Evolutionary conservation across 495 filamentous ascomycete genomes (phyloP).

Genomic region (Neurospora tetraspora): DNA sequence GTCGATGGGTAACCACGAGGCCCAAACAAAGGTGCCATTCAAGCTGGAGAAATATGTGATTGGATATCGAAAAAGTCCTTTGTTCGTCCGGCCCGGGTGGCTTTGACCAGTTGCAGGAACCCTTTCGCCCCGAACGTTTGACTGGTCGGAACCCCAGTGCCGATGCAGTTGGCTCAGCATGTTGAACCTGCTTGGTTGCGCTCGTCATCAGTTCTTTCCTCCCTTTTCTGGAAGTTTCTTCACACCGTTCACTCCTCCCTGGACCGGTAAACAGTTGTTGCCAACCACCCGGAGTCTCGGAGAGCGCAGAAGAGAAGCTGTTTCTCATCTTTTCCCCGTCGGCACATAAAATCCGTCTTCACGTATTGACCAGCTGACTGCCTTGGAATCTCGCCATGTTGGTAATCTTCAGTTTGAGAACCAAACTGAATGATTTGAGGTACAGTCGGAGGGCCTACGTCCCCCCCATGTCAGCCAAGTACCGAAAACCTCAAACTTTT

Average conservation of each 20-base stretch:
- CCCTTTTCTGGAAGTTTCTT: background rate
- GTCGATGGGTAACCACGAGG: background rate
- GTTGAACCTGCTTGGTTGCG: background rate
- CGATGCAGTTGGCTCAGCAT: background rate
- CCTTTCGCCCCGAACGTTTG: background rate
- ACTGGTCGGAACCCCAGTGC: background rate
- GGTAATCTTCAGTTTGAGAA: background rate
- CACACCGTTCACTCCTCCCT: background rate
- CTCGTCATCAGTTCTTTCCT: background rate
- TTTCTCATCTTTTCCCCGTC: background rate
- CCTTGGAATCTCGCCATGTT: background rate
- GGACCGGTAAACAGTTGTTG: background rate
- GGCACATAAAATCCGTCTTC: background rate
- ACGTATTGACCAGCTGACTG: background rate
- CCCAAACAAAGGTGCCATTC: background rate
- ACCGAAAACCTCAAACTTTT: too few species aligned
- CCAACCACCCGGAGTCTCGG: background rate
- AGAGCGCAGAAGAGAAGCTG: background rate
- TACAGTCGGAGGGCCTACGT: too few species aligned
- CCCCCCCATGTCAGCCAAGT: too few species aligned
- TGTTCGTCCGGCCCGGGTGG: background rate
- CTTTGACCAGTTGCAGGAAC: background rate
- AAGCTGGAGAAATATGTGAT: background rate
- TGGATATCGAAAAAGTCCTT: background rate
- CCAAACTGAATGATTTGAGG: too few species aligned